phyloP scores from a whole-genome alignment of 108 stramenopile species.

The Stephanodiscus triporus region DNA sequence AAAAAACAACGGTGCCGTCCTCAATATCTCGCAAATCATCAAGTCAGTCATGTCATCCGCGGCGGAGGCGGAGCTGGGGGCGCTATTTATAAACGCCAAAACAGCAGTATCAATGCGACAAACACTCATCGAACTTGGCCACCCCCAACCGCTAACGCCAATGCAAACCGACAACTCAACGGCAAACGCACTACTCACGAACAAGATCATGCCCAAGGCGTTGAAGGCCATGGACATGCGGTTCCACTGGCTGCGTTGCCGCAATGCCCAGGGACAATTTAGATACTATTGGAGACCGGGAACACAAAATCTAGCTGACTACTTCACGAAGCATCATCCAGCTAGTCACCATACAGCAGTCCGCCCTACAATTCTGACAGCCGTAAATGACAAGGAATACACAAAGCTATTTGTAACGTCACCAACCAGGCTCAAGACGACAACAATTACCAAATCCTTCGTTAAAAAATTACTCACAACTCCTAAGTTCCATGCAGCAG shows the following conservation, averaged over 20 bases:
- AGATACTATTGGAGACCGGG: not conserved
- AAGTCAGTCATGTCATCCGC: not conserved
- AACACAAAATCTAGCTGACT: not conserved
- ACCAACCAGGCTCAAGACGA: no score
- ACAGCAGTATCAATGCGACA: not conserved
- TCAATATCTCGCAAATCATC: not conserved
- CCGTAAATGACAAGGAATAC: no score
- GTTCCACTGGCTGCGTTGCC: not conserved
- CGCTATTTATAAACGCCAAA: not conserved
- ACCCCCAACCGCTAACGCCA: not conserved
- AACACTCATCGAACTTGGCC: not conserved
- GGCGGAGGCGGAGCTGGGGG: not conserved
- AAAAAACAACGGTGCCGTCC: not conserved
- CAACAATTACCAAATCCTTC: no score
- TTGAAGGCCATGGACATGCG: slow-evolving; percentile 4
- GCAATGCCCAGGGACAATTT: not conserved
- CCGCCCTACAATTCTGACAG: not conserved
- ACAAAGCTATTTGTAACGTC: no score
- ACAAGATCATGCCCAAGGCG: not conserved
- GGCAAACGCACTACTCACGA: not conserved
- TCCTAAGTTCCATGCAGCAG: no score
- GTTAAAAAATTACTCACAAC: no score
- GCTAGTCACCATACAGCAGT: not conserved
- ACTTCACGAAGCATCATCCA: slow-evolving; percentile 1
- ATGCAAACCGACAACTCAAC: not conserved